phyloP scores from a whole-genome alignment of 352 stramenopile genomes.

The Globisporangium recalcitrans region DNA sequence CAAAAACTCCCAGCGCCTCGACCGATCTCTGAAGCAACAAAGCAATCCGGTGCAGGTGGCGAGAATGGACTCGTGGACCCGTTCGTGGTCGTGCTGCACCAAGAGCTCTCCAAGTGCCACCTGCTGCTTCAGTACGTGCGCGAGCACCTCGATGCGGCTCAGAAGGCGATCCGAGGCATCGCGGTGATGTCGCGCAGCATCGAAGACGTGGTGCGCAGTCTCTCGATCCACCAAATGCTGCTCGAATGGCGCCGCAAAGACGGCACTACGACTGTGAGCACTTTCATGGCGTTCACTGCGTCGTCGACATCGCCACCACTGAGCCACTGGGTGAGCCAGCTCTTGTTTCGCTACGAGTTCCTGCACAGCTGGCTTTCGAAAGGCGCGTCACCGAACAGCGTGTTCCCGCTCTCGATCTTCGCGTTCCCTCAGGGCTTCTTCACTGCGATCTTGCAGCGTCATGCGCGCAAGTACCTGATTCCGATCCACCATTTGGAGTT shows the following conservation, averaged over 20 bases:
- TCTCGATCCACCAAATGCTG: constrained; percentile 50
- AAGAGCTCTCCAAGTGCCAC: constrained; percentile 58
- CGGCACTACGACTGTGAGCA: constrained; percentile 18
- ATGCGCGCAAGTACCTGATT: constrained; percentile 57
- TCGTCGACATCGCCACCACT: constrained; percentile 18
- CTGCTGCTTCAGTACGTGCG: constrained; percentile 36
- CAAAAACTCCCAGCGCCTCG: constrained; percentile 19
- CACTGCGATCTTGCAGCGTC: constrained; percentile 68
- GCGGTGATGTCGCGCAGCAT: constrained; percentile 47
- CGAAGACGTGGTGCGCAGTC: constrained; percentile 49
- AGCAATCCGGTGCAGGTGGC: background rate
- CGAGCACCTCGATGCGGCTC: constrained; percentile 33
- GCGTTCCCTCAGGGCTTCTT: constrained; percentile 75
- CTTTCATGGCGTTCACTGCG: constrained; percentile 11
- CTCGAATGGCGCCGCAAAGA: constrained; percentile 47
- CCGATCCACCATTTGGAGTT: constrained; percentile 80
- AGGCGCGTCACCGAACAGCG: constrained; percentile 22
- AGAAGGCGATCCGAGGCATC: constrained; percentile 54
- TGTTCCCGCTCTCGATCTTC: constrained; percentile 63
- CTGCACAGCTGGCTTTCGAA: constrained; percentile 41
- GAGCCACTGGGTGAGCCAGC: constrained; percentile 47
- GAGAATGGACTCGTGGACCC: constrained; percentile 29
- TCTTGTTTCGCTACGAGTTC: constrained; percentile 54
- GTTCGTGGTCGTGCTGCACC: constrained; percentile 56
- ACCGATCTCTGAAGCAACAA: background rate